Evolutionary conservation across 331 rosid genomes (phyloP).

Genomic region (Cydonia oblonga): DNA sequence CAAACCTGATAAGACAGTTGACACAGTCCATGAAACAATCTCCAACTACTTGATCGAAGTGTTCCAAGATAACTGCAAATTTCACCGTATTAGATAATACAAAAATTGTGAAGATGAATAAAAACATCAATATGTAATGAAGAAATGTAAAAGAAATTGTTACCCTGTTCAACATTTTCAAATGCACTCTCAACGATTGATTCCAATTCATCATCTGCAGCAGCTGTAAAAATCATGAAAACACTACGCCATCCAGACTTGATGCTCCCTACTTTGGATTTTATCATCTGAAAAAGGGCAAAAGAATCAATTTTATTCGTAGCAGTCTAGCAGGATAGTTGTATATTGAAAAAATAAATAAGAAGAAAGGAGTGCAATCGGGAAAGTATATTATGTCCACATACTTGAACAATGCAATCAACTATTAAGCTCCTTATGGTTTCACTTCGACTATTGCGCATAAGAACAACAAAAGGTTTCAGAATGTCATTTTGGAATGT

Average conservation of each 20-base stretch:
- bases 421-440: conserved; percentile 89
- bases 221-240: conserved; percentile 95
- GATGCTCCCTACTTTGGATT: conserved; percentile 94
- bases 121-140: not conserved
- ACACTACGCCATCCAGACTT: conserved; percentile 99
- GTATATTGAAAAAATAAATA: not conserved
- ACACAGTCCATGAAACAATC: conserved; percentile 99
- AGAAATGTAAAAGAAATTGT: conserved; percentile 10
- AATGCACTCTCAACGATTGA: conserved; percentile 96
- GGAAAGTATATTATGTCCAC: conserved; percentile 5
- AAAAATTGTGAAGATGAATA: not conserved
- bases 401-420: conserved; percentile 97
- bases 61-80: conserved; percentile 96
- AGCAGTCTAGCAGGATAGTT: not conserved
- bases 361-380: not conserved
- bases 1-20: conserved; percentile 95
- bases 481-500: conserved; percentile 98
- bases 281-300: conserved; percentile 70
- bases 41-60: conserved; percentile 98
- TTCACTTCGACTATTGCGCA: conserved; percentile 94
- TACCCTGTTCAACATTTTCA: conserved; percentile 99
- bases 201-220: conserved; percentile 97
- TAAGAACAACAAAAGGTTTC: conserved; percentile 96
- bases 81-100: conserved; percentile 28
- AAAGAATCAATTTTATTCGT: conserved; percentile 15